Percentiles rank a stretch among this genome's conserved stretches.
Conservation (phyloP, 352 stramenopile species). For the Phytophthora capsici region DNA sequence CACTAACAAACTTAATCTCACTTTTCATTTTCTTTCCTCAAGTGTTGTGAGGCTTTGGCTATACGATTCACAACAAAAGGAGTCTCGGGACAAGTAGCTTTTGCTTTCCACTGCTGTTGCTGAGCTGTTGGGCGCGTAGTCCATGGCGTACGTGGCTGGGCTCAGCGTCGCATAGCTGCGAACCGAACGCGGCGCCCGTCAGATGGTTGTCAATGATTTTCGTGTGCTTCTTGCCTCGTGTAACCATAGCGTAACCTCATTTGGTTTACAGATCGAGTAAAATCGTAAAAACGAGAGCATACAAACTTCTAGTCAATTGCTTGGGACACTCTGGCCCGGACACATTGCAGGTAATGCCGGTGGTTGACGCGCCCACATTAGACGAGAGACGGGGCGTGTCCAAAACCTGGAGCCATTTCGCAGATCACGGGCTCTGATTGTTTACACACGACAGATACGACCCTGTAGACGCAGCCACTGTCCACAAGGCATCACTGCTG, state of each 20-base stretch:
- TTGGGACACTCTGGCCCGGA: conserved; percentile 14
- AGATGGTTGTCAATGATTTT: not conserved
- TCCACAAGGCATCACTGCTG: conserved; percentile 2
- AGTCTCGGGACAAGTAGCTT: not conserved
- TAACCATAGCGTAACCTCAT: conserved; percentile 7
- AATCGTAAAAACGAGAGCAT: not conserved
- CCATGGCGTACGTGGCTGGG: conserved; percentile 1
- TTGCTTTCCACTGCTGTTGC: too few species aligned
- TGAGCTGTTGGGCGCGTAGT: too few species aligned
- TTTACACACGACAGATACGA: conserved; percentile 17
- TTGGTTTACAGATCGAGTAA: conserved; percentile 12
- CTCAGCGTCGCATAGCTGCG: conserved; percentile 31
- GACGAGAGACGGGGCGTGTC: conserved; percentile 7
- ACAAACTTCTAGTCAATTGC: conserved; percentile 19
- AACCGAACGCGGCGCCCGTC: not conserved
- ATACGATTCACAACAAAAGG: too few species aligned
- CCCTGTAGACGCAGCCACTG: conserved; percentile 9
- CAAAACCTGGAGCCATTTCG: too few species aligned
- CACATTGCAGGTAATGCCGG: conserved; percentile 12
- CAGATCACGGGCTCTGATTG: conserved; percentile 17
- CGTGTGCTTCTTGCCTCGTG: conserved; percentile 19
- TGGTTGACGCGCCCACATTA: conserved; percentile 16
- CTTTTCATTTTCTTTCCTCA: too few species aligned
- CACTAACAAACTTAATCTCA: too few species aligned
- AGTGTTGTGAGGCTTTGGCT: too few species aligned